A percentile compares a stretch with the other conserved stretches of the same genome.
phyloP scores from a whole-genome alignment of 2,329 filamentous ascomycete species.

The Diaporthe caulivora region DNA sequence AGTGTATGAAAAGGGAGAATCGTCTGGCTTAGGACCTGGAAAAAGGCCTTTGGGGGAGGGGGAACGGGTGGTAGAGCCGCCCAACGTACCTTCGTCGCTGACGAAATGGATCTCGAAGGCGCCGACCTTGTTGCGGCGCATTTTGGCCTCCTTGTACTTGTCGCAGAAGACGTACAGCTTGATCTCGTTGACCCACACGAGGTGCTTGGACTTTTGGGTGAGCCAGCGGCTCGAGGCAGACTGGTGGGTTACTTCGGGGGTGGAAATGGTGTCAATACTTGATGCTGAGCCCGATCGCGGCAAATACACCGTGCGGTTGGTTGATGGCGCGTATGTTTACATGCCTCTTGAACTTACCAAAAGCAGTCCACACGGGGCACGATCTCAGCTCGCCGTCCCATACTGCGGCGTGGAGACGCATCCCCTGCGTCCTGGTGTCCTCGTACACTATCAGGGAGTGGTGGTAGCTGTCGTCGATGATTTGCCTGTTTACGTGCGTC shows the following conservation, averaged over 20 bases:
- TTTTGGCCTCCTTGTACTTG: conserved; percentile 65
- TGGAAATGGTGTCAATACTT: neutral
- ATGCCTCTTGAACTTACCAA: conserved; percentile 63
- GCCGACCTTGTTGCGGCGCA: conserved; percentile 61
- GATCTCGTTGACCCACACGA: conserved; percentile 66
- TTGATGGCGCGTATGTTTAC: neutral
- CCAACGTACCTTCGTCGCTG: conserved; percentile 52
- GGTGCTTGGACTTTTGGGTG: conserved; percentile 58
- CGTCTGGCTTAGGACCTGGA: too few species aligned
- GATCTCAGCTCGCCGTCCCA: conserved; percentile 65
- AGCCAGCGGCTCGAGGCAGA: conserved; percentile 64
- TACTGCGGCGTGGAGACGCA: conserved; percentile 68
- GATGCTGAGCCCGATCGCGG: too few species aligned
- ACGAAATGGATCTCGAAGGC: conserved; percentile 66
- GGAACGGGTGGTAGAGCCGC: neutral
- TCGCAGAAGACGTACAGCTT: conserved; percentile 71
- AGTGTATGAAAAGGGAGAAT: too few species aligned
- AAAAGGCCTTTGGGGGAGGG: too few species aligned
- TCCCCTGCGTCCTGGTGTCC: conserved; percentile 60
- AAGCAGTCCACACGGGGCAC: conserved; percentile 75
- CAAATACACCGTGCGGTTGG: neutral
- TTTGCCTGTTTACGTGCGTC: conserved; percentile 57
- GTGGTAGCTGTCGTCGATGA: conserved; percentile 66
- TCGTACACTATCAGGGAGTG: conserved; percentile 68
- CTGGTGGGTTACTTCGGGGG: conserved; percentile 63